These are phyloP conservation scores for Bauhinia variegata DNA, from an alignment of 306 rosid genomes.

Conservation along the genomic window DNA sequence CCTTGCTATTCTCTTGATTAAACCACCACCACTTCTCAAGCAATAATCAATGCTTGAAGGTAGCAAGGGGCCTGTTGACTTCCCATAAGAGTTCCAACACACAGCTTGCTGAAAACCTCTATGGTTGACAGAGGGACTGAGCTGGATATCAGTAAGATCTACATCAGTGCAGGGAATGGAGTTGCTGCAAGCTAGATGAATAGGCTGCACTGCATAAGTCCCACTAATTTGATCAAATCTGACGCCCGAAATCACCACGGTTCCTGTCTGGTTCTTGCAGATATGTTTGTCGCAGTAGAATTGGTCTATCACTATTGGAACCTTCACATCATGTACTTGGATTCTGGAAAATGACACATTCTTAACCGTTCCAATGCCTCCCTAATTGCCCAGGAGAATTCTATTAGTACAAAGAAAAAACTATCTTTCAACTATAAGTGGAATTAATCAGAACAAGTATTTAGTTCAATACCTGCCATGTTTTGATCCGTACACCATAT, in stretches of 20 bases:
- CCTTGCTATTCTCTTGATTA: constrained; percentile 56
- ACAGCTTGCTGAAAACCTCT: constrained; percentile 48
- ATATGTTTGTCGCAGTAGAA: constrained; percentile 77
- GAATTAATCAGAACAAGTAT: background rate
- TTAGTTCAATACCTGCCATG: constrained; percentile 81
- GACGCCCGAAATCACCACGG: constrained; percentile 65
- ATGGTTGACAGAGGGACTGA: constrained; percentile 51
- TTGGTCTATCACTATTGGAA: constrained; percentile 81
- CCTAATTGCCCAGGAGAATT: constrained; percentile 43
- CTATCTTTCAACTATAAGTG: background rate
- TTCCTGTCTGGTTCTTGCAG: constrained; percentile 77
- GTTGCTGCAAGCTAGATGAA: constrained; percentile 82
- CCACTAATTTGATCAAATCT: constrained; percentile 66
- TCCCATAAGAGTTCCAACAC: constrained; percentile 82
- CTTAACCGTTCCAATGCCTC: constrained; percentile 87
- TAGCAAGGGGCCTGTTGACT: constrained; percentile 58
- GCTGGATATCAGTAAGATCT: constrained; percentile 66
- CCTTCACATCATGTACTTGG: constrained; percentile 66
- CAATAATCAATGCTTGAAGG: constrained; percentile 83
- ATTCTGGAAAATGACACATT: constrained; percentile 84
- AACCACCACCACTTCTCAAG: constrained; percentile 64
- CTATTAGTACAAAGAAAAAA: constrained; percentile 5
- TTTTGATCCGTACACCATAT: constrained; percentile 88
- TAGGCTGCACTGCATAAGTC: constrained; percentile 60
- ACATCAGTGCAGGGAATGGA: constrained; percentile 77